Evolutionary conservation across 192 early-diverging fungal genomes (phyloP).

Genomic region (Phlyctochytrium bullatum): DNA sequence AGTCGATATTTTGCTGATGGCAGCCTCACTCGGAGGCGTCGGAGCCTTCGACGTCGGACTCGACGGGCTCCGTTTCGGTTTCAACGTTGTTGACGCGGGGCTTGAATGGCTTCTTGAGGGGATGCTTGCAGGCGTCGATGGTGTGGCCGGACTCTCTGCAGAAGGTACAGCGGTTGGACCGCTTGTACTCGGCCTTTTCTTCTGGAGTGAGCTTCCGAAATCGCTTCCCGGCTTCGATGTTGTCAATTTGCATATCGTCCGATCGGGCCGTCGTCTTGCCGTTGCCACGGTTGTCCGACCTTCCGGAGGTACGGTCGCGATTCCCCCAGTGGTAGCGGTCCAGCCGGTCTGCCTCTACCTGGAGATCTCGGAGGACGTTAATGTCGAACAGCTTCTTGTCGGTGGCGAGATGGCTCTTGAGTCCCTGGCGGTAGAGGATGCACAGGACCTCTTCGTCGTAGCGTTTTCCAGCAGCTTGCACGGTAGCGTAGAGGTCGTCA

Average conservation of each 20-base stretch:
- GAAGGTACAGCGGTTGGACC: neutral
- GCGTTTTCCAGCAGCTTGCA: neutral
- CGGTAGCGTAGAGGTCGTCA: neutral
- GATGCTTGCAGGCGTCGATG: neutral
- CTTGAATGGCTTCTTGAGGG: neutral
- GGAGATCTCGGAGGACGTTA: neutral
- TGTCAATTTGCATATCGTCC: neutral
- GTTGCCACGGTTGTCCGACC: no score
- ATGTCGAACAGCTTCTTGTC: no score
- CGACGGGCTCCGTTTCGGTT: no score
- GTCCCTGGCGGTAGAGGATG: neutral
- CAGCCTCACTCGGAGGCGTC: no score
- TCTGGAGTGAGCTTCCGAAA: neutral
- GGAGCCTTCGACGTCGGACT: no score
- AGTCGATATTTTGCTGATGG: no score
- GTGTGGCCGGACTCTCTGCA: neutral
- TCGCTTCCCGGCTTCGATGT: neutral
- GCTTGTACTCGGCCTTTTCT: conserved; percentile 2
- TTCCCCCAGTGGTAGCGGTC: neutral
- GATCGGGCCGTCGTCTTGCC: neutral
- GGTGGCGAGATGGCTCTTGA: no score
- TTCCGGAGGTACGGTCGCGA: neutral
- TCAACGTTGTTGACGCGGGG: no score
- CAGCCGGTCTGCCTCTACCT: neutral
- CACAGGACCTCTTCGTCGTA: neutral